A percentile compares a stretch with the other conserved stretches of the same genome.
phyloP scores from a whole-genome alignment of 805 yeast species.

The Nakazawaea holstii region DNA sequence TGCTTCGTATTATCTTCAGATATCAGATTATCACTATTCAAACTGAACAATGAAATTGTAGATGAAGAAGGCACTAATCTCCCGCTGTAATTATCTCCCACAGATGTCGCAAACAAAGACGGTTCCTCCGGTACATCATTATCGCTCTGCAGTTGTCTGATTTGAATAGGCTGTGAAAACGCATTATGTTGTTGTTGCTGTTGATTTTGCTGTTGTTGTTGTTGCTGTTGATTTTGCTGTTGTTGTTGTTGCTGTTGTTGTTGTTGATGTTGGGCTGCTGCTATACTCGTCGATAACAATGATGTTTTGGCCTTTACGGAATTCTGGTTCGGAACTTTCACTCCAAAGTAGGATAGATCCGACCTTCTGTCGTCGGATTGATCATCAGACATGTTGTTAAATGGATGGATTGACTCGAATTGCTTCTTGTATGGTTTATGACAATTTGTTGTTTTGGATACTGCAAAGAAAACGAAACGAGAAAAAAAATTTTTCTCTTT shows the following conservation, averaged over 20 bases:
- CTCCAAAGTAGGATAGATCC: conserved; percentile 3
- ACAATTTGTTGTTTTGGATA: no score
- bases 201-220: background rate
- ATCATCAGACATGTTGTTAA: background rate
- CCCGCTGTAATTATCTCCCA: conserved; percentile 27
- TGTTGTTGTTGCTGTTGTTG: background rate
- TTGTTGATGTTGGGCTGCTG: conserved; percentile 1
- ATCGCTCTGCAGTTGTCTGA: background rate
- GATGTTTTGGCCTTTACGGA: conserved; percentile 1
- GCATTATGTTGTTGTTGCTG: background rate
- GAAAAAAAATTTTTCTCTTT: no score
- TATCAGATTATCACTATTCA: conserved; percentile 16
- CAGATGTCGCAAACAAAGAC: conserved; percentile 27
- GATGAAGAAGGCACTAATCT: conserved; percentile 29
- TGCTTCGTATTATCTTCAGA: background rate
- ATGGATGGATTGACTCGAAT: no score
- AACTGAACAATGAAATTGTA: conserved; percentile 28
- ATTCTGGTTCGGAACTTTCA: background rate
- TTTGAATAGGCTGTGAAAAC: background rate
- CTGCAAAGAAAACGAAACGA: no score
- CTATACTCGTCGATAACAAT: conserved; percentile 7
- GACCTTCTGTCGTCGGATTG: background rate
- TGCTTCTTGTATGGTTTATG: no score
- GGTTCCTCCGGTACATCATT: conserved; percentile 8
- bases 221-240: background rate